Evolutionary conservation across 441 rosid species (phyloP), one percentile per base, ranked within the genome.

Genomic region (Gossypium davidsonii): DNA sequence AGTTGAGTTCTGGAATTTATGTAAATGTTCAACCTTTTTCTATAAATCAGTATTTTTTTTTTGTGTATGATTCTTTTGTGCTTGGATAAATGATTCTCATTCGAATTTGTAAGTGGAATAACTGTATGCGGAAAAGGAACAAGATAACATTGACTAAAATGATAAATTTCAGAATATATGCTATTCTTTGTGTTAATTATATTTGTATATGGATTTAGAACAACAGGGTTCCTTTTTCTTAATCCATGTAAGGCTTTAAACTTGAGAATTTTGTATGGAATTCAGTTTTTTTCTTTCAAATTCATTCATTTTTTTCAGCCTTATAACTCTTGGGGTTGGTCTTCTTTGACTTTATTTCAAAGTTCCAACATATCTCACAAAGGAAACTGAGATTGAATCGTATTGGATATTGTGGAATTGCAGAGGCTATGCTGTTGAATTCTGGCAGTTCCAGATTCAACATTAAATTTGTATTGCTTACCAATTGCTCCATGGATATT

Each of bases 171-270:
- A 39, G 11, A 39, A 17, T 71, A 67, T 74, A 31, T 14, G 76
- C 2, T 80, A 72, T 77, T 80, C 48, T 76, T 61, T 80, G 53
- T 78, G 59, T 18, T 56, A 8, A 8, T 73, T 67, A 39, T 81
- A 72, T 67, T 72, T 85, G 73, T 69, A 18, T 79, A 21, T 77
- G 77, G 74, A 67, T 81, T 83, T 70, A 57, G 79, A 76, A 62
- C 49, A 26, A 59, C 48, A 17, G 17, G 58, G 56, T 5, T 58
- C 63, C 63, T 25, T 58, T 58, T 58, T 25, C 63, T 58, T 25
- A 58, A 51, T 67, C 18, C 67, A 60, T 76, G 37, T 61, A 51
- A 60, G 71, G 80, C 67, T 65, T 81, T 81, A 77, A 39, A 28
- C 56, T 78, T 75, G 76, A 59, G 55, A 64, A 80, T 77, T 71